Evolutionary conservation across 352 stramenopile genomes (phyloP), one percentile per base, ranked within the genome.

Genomic region (Globisporangium heterothallicum): DNA sequence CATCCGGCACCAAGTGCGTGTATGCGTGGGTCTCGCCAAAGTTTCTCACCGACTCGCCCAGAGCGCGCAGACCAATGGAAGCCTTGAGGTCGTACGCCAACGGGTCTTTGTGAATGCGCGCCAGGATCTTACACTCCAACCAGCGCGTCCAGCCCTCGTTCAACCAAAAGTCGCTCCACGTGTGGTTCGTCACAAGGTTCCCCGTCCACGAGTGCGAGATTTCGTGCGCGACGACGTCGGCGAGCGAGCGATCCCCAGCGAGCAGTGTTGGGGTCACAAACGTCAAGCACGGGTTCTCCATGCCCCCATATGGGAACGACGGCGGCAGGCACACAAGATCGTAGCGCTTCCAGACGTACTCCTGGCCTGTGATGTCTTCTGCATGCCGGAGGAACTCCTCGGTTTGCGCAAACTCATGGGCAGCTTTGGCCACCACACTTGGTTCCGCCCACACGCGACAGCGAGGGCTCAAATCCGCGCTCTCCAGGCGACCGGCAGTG

Each of bases 111-210:
- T 70, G 51, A 45, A 83, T 84, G 4, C 61, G 65, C 3, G 74
- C 77, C 74, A 97, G 95, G 53, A 99, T 98, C 61, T 98, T 98
- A 30, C 96, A 80, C 72, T 99, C 87, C n/a, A 98, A 80, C 82
- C 95, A 99, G 53, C 96, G 86, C 1, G 97, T 99, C 92, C 92
- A 98, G 12, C 95, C 95, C 58, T 99, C 97, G 63, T 99, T 99
- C n/a, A 99, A 70, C 95, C 95, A 98, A 66, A 99, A 98, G 65
- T 98, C 86, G 18, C 84, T 84, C 84, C 86, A 99, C 46, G 86
- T 97, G 50, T 73, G 72, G 78, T 98, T 99, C 8, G 96, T 99
- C 13, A 99, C 88, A 6, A 99, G 60, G 70, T 99, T 99, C 5
- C 96, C 96, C 0, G 91, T 98, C 96, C 96, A 99, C 42, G 66